These are phyloP conservation scores for Aspergillus terreus DNA, from an alignment of 2,329 filamentous ascomycete species.

Conservation along the genomic window DNA sequence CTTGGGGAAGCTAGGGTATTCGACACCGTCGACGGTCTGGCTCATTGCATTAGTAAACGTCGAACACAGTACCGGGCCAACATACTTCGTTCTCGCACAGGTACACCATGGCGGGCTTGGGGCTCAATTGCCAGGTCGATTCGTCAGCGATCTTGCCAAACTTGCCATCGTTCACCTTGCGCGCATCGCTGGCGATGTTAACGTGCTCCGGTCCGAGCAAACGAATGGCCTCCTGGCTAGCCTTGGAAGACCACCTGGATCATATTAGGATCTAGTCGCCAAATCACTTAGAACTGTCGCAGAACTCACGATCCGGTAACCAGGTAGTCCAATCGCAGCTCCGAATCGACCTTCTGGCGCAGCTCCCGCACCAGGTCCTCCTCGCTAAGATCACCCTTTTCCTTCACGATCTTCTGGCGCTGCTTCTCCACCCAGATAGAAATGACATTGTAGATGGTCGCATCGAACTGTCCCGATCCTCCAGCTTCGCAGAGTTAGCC, in stretches of 20 bases:
- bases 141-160: constrained; percentile 81
- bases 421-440: constrained; percentile 73
- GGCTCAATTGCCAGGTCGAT: constrained; percentile 67
- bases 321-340: constrained; percentile 82
- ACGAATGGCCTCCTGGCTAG: constrained; percentile 74
- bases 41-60: not conserved
- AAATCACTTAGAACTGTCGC: too few species aligned
- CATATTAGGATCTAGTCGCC: not conserved
- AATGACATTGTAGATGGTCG: constrained; percentile 79
- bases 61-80: not conserved
- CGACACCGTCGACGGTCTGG: constrained; percentile 67
- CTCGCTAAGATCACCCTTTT: constrained; percentile 48
- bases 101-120: constrained; percentile 70
- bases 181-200: constrained; percentile 69
- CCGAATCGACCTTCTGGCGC: constrained; percentile 60
- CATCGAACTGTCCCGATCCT: constrained; percentile 80
- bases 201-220: constrained; percentile 71
- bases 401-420: constrained; percentile 49
- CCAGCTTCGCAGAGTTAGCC: constrained; percentile 55
- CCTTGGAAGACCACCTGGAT: constrained; percentile 74
- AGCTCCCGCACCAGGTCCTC: constrained; percentile 57
- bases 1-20: constrained; percentile 73
- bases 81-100: constrained; percentile 77
- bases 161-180: constrained; percentile 68
- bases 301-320: constrained; percentile 65